Evolutionary conservation across 2,329 filamentous ascomycete genomes (phyloP).

Genomic region (Trichoderma sp.): DNA sequence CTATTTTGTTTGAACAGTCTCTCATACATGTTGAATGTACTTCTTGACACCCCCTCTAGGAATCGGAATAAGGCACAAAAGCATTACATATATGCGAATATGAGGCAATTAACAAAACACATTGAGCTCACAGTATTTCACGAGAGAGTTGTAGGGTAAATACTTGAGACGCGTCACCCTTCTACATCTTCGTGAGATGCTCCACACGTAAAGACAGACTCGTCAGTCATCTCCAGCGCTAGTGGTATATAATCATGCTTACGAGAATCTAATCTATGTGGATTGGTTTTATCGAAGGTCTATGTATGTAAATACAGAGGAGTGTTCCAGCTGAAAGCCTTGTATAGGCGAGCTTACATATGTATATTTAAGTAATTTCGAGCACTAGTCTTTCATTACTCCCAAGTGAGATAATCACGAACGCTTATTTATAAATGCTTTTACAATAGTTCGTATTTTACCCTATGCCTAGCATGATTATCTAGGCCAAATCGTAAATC

Average conservation of each 20-base stretch:
- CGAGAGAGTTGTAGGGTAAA: neutral
- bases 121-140: neutral
- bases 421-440: neutral
- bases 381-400: neutral
- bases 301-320: too few species aligned
- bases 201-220: neutral
- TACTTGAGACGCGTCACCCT: neutral
- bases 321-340: neutral
- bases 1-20: too few species aligned
- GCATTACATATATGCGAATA: too few species aligned
- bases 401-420: neutral
- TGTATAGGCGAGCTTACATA: neutral
- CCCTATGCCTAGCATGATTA: neutral
- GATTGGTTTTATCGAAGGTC: neutral
- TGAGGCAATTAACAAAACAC: neutral
- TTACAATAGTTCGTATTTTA: neutral
- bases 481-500: neutral
- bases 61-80: too few species aligned
- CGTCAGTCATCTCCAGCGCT: neutral
- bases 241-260: neutral
- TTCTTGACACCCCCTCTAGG: too few species aligned
- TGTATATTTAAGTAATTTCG: neutral
- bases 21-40: too few species aligned
- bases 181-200: neutral
- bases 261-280: neutral